phyloP scores from a whole-genome alignment of 139 green algal species.

The Choricystis sp. region DNA sequence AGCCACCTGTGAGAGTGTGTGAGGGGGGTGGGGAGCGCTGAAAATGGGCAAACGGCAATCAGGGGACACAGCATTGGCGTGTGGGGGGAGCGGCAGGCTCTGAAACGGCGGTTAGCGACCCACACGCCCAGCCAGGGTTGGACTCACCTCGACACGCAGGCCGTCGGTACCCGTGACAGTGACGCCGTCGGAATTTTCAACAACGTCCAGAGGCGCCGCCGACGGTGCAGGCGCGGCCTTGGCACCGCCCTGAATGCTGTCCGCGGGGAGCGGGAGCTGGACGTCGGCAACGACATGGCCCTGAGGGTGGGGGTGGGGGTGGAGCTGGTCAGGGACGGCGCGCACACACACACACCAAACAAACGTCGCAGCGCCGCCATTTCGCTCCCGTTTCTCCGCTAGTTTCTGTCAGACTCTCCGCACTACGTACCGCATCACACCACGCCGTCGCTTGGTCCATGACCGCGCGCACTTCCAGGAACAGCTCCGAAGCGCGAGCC shows the following conservation, averaged over 20 bases:
- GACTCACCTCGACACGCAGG: slow-evolving; percentile 2
- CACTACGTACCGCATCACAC: slow-evolving; percentile 1
- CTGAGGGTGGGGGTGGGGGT: slow-evolving; percentile 1
- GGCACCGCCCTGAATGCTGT: too few species aligned
- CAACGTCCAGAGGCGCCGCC: neutral
- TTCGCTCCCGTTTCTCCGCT: too few species aligned
- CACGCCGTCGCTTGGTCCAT: slow-evolving; percentile 17
- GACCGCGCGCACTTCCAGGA: slow-evolving; percentile 32
- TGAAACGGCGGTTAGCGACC: too few species aligned
- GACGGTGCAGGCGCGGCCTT: neutral
- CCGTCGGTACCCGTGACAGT: neutral
- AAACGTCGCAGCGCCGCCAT: too few species aligned
- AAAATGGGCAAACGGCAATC: too few species aligned
- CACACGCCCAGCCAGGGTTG: too few species aligned
- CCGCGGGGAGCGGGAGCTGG: neutral
- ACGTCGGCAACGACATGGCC: neutral
- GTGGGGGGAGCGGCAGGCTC: too few species aligned
- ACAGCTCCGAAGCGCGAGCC: slow-evolving; percentile 8
- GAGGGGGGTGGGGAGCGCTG: too few species aligned
- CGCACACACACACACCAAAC: too few species aligned
- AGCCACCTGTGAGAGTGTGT: slow-evolving; percentile 1
- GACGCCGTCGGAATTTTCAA: neutral
- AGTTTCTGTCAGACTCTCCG: too few species aligned
- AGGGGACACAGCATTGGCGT: too few species aligned
- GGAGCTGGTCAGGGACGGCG: too few species aligned